These are phyloP conservation scores for Starmera amethionina DNA, from an alignment of 805 yeast genomes.

Conservation along the genomic window DNA sequence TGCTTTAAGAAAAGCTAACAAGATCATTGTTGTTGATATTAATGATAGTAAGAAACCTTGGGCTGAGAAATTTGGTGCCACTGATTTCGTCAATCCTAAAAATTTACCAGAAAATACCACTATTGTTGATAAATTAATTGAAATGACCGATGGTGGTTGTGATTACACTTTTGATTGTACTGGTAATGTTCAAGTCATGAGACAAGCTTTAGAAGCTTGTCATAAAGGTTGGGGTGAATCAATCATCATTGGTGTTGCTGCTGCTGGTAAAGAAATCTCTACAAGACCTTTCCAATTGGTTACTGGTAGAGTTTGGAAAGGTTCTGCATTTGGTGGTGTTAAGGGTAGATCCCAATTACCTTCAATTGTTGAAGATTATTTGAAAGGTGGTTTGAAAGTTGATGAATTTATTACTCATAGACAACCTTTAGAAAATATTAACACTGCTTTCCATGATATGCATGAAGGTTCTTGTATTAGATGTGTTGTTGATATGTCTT, in stretches of 20 bases:
- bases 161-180: conserved; percentile 97
- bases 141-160: conserved; percentile 93
- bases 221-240: conserved; percentile 99
- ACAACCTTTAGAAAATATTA: conserved; percentile 67
- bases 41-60: conserved; percentile 77
- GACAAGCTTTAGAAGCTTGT: conserved; percentile 92
- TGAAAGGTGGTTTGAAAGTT: conserved; percentile 73
- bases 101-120: conserved; percentile 65
- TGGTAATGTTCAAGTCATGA: conserved; percentile 92
- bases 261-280: conserved; percentile 93
- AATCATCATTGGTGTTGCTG: conserved; percentile 94
- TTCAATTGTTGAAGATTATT: conserved; percentile 76
- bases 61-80: conserved; percentile 89
- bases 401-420: conserved; percentile 94
- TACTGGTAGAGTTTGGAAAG: conserved; percentile 98
- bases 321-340: conserved; percentile 99
- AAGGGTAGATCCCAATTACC: conserved; percentile 97
- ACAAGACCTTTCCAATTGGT: conserved; percentile 99
- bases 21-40: conserved; percentile 79
- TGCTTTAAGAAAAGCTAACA: conserved; percentile 65
- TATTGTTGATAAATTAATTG: conserved; percentile 72
- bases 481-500: conserved; percentile 59
- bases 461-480: conserved; percentile 91
- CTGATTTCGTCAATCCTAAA: conserved; percentile 85
- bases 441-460: conserved; percentile 89